phyloP scores from a whole-genome alignment of 2,329 filamentous ascomycete species.

The Xylariales sp. region DNA sequence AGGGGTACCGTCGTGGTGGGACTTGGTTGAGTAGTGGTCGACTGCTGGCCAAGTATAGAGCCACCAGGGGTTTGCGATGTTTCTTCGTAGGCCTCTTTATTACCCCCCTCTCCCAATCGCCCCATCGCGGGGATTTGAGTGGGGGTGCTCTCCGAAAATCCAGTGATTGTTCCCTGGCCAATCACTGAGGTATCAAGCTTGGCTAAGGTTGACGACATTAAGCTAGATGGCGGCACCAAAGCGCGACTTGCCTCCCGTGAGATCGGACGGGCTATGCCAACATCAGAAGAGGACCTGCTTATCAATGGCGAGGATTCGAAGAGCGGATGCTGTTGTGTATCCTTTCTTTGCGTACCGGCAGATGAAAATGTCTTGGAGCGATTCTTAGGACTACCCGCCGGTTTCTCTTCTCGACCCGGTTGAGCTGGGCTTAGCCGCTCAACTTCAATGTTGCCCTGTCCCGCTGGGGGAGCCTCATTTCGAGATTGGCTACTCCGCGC shows the following conservation, averaged over 20 bases:
- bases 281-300: constrained; percentile 49
- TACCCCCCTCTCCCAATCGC: background rate
- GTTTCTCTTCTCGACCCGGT: constrained; percentile 21
- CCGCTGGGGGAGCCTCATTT: constrained; percentile 7
- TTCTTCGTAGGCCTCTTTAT: constrained; percentile 31
- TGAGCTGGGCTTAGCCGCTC: constrained; percentile 11
- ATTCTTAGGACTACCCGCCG: background rate
- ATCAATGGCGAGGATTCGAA: constrained; percentile 44
- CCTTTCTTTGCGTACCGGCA: constrained; percentile 18
- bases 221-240: constrained; percentile 46
- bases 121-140: background rate
- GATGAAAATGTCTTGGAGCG: background rate
- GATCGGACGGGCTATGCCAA: constrained; percentile 38
- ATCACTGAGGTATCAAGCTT: constrained; percentile 54
- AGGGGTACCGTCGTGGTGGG: constrained; percentile 60
- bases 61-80: constrained; percentile 44
- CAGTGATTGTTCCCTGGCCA: constrained; percentile 58
- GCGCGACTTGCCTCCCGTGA: constrained; percentile 46
- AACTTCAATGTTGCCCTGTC: constrained; percentile 13
- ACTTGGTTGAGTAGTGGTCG: constrained; percentile 63
- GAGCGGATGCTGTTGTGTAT: constrained; percentile 38
- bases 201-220: constrained; percentile 52
- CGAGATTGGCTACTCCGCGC: constrained; percentile 18
- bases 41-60: constrained; percentile 52
- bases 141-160: constrained; percentile 50